Percentiles rank a stretch among this genome's conserved stretches.
phyloP scores from a whole-genome alignment of 2,329 filamentous ascomycete genomes.

The Aspergillus cejpii region DNA sequence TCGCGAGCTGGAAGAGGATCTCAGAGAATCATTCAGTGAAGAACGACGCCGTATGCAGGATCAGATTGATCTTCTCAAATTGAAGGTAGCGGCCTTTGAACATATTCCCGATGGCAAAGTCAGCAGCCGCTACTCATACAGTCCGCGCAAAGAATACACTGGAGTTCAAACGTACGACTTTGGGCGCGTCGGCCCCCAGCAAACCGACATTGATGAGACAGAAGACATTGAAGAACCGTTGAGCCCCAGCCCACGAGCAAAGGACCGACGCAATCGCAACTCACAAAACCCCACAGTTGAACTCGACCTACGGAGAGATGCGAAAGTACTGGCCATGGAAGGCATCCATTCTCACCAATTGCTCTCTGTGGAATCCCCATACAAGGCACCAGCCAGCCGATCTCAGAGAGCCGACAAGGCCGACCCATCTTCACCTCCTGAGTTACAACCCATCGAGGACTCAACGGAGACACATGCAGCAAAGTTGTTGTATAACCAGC shows the following conservation, averaged over 20 bases:
- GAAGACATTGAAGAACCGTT: constrained; percentile 29
- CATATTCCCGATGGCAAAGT: constrained; percentile 18
- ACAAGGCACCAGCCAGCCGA: constrained; percentile 10
- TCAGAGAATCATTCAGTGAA: constrained; percentile 30
- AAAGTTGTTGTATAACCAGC: constrained; percentile 19
- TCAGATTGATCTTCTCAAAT: constrained; percentile 34
- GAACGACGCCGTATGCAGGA: constrained; percentile 37
- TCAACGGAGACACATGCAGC: constrained; percentile 14
- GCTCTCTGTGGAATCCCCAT: constrained; percentile 18
- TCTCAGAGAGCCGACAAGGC: constrained; percentile 10
- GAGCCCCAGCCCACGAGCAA: constrained; percentile 33
- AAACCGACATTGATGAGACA: constrained; percentile 21
- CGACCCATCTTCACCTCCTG: constrained; percentile 30
- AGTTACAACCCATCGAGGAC: constrained; percentile 21
- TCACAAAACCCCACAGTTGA: constrained; percentile 15
- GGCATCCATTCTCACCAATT: constrained; percentile 25
- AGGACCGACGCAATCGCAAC: constrained; percentile 22
- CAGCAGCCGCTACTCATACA: constrained; percentile 20
- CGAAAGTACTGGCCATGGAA: constrained; percentile 21
- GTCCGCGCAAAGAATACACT: constrained; percentile 25
- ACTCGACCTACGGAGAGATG: constrained; percentile 20
- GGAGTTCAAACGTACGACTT: constrained; percentile 27
- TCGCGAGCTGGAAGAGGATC: constrained; percentile 31
- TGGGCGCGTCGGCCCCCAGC: constrained; percentile 16
- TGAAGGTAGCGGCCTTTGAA: constrained; percentile 27